A percentile compares a stretch with the other conserved stretches of the same genome.
Conservation (phyloP, 306 rosid species). For the Adenanthera pavonina region DNA sequence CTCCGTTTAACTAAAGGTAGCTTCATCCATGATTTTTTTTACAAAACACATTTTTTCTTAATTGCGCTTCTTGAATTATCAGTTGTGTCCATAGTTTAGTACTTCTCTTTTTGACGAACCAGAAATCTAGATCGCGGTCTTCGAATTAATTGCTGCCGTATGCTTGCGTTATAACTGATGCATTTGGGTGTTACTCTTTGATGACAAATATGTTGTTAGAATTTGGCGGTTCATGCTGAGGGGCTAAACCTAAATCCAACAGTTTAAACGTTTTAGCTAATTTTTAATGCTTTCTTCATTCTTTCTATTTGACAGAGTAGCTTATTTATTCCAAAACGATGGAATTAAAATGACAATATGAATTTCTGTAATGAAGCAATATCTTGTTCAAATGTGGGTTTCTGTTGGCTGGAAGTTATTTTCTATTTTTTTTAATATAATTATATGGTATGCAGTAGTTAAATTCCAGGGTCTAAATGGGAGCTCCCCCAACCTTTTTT, state of each 20-base stretch:
- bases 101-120: background rate
- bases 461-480: too few relatives aligned
- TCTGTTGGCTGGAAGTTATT: background rate
- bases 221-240: background rate
- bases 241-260: conserved; percentile 5
- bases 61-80: background rate
- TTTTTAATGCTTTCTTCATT: conserved; percentile 1
- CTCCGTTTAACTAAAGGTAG: background rate
- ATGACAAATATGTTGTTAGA: background rate
- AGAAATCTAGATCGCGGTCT: background rate
- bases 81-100: background rate
- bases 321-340: background rate
- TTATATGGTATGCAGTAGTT: too few relatives aligned
- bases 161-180: conserved; percentile 17
- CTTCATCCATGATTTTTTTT: background rate
- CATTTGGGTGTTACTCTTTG: background rate
- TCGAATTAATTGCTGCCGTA: background rate
- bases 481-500: too few relatives aligned
- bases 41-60: background rate
- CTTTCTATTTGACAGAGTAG: background rate
- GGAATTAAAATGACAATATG: background rate
- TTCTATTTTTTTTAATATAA: background rate
- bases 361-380: background rate
- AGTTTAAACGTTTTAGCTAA: background rate
- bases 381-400: background rate